A percentile compares a stretch with the other conserved stretches of the same genome.
Conservation (phyloP, 148 eudicot genomes). For the Hydrangea macrophylla region DNA sequence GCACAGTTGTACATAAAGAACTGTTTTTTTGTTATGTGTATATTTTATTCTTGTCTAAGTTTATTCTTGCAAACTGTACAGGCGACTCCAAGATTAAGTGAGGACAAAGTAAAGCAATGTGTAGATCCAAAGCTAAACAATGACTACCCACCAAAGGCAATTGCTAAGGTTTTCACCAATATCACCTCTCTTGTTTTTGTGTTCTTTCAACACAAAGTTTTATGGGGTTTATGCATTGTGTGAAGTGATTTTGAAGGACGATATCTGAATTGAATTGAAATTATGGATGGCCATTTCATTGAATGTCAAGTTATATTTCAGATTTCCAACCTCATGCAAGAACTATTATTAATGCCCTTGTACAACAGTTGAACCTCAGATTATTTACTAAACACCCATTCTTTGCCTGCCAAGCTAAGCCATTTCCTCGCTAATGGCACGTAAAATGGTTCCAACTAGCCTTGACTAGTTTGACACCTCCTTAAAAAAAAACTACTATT, state of each 20-base stretch:
- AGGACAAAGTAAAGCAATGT: slow-evolving; percentile 95
- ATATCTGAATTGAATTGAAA: not conserved
- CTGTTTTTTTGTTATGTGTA: too few relatives aligned
- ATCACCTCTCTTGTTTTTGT: not conserved
- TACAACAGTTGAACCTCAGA: not conserved
- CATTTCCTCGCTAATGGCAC: not conserved
- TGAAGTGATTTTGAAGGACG: not conserved
- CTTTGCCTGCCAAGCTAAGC: not conserved
- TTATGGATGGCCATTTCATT: too few relatives aligned
- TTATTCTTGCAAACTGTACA: slow-evolving; percentile 23
- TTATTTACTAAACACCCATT: not conserved
- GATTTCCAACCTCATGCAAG: not conserved
- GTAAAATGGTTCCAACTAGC: not conserved
- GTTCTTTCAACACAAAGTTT: not conserved
- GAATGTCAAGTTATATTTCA: not conserved
- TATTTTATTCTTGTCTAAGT: not conserved
- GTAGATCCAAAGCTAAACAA: slow-evolving; percentile 86
- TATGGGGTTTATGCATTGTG: not conserved
- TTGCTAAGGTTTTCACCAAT: slow-evolving; percentile 62
- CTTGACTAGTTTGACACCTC: too few relatives aligned
- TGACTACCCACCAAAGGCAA: slow-evolving; percentile 78
- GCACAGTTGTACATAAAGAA: too few relatives aligned
- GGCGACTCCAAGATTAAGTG: slow-evolving; percentile 96
- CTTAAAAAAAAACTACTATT: too few relatives aligned
- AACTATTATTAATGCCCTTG: not conserved